Conservation (phyloP, 305 asterid genomes). For the Fraxinus greggii region DNA sequence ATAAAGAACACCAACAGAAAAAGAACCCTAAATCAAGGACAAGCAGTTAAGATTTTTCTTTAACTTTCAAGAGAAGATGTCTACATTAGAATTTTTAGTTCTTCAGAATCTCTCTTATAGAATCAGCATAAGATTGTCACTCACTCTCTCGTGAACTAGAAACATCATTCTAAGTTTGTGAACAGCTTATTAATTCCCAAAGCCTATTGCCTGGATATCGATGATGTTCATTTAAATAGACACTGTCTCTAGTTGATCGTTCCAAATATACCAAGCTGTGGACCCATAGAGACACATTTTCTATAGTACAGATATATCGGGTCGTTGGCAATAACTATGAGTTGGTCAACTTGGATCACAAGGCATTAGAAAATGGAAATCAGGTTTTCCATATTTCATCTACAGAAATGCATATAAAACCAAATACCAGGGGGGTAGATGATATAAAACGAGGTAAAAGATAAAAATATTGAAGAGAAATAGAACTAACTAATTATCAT, state of each 20-base stretch:
- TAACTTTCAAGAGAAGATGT: background rate
- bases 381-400: background rate
- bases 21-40: background rate
- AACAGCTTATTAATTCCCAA: background rate
- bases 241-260: background rate
- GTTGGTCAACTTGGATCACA: background rate
- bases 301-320: background rate
- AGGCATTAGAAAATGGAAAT: background rate
- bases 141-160: slow-evolving; percentile 2
- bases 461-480: background rate
- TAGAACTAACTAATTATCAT: slow-evolving; percentile 5
- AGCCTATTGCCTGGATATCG: background rate
- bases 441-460: background rate
- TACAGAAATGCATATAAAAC: background rate
- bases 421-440: background rate
- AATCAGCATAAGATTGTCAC: background rate
- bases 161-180: background rate
- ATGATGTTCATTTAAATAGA: background rate
- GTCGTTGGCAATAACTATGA: background rate
- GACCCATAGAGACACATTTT: background rate
- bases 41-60: background rate
- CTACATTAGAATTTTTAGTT: background rate
- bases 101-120: background rate
- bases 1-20: background rate
- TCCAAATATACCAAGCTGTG: background rate